Evolutionary conservation across 352 stramenopile genomes (phyloP).

Genomic region (Phytopythium vexans): DNA sequence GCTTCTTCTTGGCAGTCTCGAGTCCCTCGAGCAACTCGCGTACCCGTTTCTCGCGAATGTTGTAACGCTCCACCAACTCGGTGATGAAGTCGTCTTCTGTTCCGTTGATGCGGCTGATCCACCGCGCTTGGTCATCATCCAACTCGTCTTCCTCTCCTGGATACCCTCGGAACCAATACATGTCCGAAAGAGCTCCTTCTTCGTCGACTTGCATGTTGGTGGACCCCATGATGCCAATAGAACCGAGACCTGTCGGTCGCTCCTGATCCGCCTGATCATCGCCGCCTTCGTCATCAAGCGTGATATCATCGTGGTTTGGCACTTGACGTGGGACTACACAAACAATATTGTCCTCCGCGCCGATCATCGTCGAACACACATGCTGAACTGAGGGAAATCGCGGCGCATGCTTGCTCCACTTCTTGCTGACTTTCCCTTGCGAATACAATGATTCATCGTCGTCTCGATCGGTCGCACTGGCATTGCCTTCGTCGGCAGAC

Average conservation of each 20-base stretch:
- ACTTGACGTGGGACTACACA: too few species aligned
- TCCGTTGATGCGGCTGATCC: neutral
- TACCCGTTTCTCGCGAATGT: slow-evolving; percentile 52
- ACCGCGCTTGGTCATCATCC: slow-evolving; percentile 4
- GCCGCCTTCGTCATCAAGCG: slow-evolving; percentile 31
- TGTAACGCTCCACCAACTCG: slow-evolving; percentile 43
- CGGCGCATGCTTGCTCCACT: slow-evolving; percentile 36
- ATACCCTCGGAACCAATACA: slow-evolving; percentile 61
- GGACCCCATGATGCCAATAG: neutral
- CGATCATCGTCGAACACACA: slow-evolving; percentile 7
- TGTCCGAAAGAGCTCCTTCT: slow-evolving; percentile 42
- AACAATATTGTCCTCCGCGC: slow-evolving; percentile 5
- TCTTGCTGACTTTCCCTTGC: slow-evolving; percentile 7
- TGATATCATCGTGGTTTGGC: slow-evolving; percentile 2
- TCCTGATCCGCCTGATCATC: slow-evolving; percentile 7
- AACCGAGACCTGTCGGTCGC: slow-evolving; percentile 10
- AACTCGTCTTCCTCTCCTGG: slow-evolving; percentile 4
- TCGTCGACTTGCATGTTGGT: slow-evolving; percentile 39
- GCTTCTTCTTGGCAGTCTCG: slow-evolving; percentile 39
- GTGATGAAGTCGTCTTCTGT: slow-evolving; percentile 42
- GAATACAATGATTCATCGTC: slow-evolving; percentile 1
- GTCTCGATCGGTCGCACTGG: slow-evolving; percentile 26
- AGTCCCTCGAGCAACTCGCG: slow-evolving; percentile 48
- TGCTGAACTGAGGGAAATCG: slow-evolving; percentile 53
- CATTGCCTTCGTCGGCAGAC: slow-evolving; percentile 5